These are phyloP conservation scores for Scenedesmus sp. DNA, from an alignment of 163 green algal genomes.

Conservation along the genomic window DNA sequence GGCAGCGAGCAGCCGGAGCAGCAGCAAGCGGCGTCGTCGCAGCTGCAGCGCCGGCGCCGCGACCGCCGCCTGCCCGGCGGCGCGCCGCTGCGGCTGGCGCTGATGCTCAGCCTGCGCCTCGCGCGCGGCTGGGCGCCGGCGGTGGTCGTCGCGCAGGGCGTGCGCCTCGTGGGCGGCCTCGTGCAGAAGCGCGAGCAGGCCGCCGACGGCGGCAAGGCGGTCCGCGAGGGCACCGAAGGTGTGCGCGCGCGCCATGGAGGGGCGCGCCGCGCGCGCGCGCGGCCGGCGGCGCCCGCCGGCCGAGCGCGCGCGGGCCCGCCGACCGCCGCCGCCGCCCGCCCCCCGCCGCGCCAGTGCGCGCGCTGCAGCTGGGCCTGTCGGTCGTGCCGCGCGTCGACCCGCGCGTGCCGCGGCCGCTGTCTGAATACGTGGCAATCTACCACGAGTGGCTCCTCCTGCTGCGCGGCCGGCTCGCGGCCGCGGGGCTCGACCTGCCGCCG, in stretches of 20 bases:
- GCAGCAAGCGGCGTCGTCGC: not conserved
- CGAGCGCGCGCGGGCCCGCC: no score
- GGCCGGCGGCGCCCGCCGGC: no score
- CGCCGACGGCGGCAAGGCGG: not conserved
- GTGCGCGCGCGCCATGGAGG: not conserved
- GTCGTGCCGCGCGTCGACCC: conserved; percentile 42
- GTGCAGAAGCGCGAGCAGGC: conserved; percentile 26
- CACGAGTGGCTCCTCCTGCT: conserved; percentile 48
- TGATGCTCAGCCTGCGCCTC: conserved; percentile 21
- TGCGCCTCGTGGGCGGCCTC: conserved; percentile 19
- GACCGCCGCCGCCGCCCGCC: not conserved
- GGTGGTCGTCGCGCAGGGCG: conserved; percentile 38
- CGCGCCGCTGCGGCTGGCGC: conserved; percentile 18
- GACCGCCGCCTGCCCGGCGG: not conserved
- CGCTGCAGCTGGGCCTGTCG: conserved; percentile 40
- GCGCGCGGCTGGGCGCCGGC: conserved; percentile 34
- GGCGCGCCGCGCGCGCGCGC: not conserved
- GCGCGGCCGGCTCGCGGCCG: conserved; percentile 27
- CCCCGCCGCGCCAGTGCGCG: conserved; percentile 14
- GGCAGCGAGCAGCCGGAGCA: not conserved
- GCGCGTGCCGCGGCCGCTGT: conserved; percentile 26
- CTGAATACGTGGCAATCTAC: conserved; percentile 37
- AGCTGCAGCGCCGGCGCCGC: not conserved
- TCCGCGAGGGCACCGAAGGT: conserved; percentile 32
- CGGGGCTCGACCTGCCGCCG: conserved; percentile 35